These are phyloP conservation scores for Flaveria robusta DNA, from an alignment of 129 eudicot genomes.

Conservation along the genomic window DNA sequence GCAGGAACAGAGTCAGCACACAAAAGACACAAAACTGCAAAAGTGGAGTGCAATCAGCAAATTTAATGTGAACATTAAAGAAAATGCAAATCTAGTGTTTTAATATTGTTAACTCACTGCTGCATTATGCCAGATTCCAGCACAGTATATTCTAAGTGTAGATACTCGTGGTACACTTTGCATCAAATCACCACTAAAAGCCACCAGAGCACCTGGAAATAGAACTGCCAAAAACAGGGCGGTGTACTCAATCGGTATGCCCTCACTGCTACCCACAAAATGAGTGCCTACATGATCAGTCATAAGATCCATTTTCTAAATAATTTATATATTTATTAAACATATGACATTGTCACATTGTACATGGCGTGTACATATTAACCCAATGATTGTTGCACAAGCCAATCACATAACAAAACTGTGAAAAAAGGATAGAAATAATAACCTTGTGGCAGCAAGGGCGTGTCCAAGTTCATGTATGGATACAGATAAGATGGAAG, in stretches of 20 bases:
- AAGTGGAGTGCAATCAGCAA: conserved; percentile 23
- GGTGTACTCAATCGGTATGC: conserved; percentile 85
- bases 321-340: conserved; percentile 8
- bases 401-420: not conserved
- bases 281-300: conserved; percentile 43
- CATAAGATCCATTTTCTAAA: conserved; percentile 42
- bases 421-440: conserved; percentile 3
- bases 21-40: conserved; percentile 81
- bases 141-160: conserved; percentile 89
- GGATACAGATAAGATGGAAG: conserved; percentile 61
- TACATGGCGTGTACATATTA: not conserved
- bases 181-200: conserved; percentile 66
- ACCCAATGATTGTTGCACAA: not conserved
- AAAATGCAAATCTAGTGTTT: not conserved
- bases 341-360: not conserved
- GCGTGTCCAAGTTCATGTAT: conserved; percentile 95
- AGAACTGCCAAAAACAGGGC: conserved; percentile 81
- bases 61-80: not conserved
- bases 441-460: conserved; percentile 94
- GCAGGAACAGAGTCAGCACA: conserved; percentile 60
- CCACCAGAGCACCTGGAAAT: conserved; percentile 94
- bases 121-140: conserved; percentile 98
- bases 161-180: conserved; percentile 56
- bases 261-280: conserved; percentile 84
- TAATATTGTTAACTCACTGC: conserved; percentile 50